Evolutionary conservation across 2,329 filamentous ascomycete genomes (phyloP).

Genomic region (Aspergillus aculeatus): DNA sequence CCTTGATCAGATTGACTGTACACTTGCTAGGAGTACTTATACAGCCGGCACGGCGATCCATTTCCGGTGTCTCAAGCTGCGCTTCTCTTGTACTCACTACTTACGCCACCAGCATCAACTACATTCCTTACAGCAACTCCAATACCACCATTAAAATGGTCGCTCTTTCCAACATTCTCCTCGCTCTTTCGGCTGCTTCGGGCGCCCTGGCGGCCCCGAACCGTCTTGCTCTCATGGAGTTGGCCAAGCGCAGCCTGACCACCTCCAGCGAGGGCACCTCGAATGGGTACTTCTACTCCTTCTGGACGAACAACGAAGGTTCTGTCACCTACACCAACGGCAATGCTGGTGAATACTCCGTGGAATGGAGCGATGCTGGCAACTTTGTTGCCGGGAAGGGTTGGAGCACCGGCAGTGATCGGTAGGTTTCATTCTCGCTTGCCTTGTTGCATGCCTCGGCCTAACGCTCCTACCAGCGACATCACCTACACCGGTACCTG

Average conservation of each 20-base stretch:
- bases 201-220: conserved; percentile 8
- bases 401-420: conserved; percentile 54
- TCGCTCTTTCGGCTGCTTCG: conserved; percentile 11
- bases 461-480: neutral
- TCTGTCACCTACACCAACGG: conserved; percentile 50
- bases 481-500: conserved; percentile 33
- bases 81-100: neutral
- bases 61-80: neutral
- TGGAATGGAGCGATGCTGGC: conserved; percentile 48
- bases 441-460: neutral
- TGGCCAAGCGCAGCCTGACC: conserved; percentile 14
- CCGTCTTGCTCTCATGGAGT: neutral
- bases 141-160: conserved; percentile 8
- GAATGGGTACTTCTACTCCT: conserved; percentile 52
- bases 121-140: neutral
- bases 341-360: conserved; percentile 45
- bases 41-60: neutral
- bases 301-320: conserved; percentile 50
- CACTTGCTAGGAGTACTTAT: neutral
- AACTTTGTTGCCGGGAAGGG: conserved; percentile 61
- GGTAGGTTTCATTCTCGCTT: conserved; percentile 37
- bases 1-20: neutral
- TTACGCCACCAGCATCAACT: neutral
- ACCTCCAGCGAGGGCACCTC: conserved; percentile 26
- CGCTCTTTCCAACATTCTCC: conserved; percentile 12